These are phyloP conservation scores for Ceratocystiopsis brevicomis DNA, from an alignment of 2,329 filamentous ascomycete species.

Conservation along the genomic window DNA sequence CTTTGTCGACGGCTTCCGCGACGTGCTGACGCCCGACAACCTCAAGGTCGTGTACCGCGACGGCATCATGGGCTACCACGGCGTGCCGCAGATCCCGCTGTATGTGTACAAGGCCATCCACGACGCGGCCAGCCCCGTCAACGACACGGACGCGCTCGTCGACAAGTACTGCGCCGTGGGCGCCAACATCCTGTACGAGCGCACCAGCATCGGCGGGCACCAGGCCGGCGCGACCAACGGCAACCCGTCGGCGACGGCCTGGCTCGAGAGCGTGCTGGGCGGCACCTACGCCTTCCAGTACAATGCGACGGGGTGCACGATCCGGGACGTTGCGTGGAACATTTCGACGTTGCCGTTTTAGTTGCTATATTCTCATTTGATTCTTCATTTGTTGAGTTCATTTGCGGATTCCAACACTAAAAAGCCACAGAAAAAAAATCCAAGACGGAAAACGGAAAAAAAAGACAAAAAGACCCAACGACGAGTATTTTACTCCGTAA, in stretches of 20 bases:
- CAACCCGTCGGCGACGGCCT: conserved; percentile 9
- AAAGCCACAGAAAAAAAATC: too few relatives aligned
- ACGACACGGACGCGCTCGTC: conserved; percentile 19
- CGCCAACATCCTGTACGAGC: conserved; percentile 24
- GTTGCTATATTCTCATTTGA: too few relatives aligned
- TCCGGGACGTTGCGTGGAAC: conserved; percentile 4
- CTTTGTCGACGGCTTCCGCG: conserved; percentile 19
- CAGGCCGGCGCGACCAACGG: conserved; percentile 14
- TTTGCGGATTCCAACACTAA: too few relatives aligned
- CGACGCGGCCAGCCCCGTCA: conserved; percentile 23
- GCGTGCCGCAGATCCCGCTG: conserved; percentile 25
- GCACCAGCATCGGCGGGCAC: conserved; percentile 24
- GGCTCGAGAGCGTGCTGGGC: conserved; percentile 9
- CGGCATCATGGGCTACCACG: conserved; percentile 18
- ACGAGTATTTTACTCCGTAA: too few relatives aligned
- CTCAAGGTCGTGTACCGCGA: conserved; percentile 13
- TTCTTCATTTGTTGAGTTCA: too few relatives aligned
- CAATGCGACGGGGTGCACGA: conserved; percentile 5
- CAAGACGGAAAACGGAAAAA: too few relatives aligned
- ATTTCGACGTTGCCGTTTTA: conserved; percentile 3
- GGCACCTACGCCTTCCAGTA: conserved; percentile 5
- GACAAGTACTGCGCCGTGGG: conserved; percentile 17
- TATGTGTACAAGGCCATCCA: conserved; percentile 27
- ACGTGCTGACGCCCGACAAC: conserved; percentile 9
- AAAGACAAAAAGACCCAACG: too few relatives aligned